These are phyloP conservation scores for Stagonosporopsis cucurbitacearum DNA, from an alignment of 2,329 filamentous ascomycete species.

Conservation along the genomic window DNA sequence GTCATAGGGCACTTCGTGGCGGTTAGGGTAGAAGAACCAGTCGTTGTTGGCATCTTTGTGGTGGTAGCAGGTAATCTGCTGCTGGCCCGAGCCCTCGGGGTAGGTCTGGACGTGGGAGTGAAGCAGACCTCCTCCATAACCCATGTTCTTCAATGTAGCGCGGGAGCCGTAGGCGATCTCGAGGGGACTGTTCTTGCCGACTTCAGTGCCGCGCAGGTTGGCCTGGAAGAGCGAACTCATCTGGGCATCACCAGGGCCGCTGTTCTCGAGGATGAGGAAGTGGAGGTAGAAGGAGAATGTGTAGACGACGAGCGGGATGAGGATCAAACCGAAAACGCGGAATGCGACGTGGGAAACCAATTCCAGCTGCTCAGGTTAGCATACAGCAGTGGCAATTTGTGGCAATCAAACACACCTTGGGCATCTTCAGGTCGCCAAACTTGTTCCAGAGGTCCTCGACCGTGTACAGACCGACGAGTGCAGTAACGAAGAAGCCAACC, in stretches of 20 bases:
- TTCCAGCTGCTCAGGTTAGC: constrained; percentile 56
- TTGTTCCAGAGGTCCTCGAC: constrained; percentile 97
- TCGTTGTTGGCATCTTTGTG: constrained; percentile 99
- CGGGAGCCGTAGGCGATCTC: constrained; percentile 90
- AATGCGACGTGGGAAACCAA: constrained; percentile 80
- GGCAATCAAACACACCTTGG: constrained; percentile 61
- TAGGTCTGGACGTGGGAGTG: constrained; percentile 97
- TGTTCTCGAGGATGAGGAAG: constrained; percentile 91
- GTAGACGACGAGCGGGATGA: constrained; percentile 90
- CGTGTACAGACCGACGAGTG: constrained; percentile 93
- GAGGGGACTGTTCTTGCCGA: constrained; percentile 91
- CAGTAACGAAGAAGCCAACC: constrained; percentile 94
- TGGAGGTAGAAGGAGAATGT: constrained; percentile 95
- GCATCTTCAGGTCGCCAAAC: constrained; percentile 93
- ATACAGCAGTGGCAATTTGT: not conserved
- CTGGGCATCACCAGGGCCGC: constrained; percentile 96
- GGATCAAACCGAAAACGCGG: constrained; percentile 83
- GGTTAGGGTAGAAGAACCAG: constrained; percentile 98
- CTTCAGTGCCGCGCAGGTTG: constrained; percentile 90
- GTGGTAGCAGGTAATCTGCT: constrained; percentile 99
- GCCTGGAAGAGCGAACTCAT: constrained; percentile 99
- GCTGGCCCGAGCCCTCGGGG: constrained; percentile 89
- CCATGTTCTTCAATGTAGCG: constrained; percentile 98
- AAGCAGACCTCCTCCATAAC: constrained; percentile 93
- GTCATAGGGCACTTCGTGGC: constrained; percentile 75